Evolutionary conservation across 495 filamentous ascomycete genomes (phyloP), one percentile per base, ranked within the genome.

Genomic region (Aspergillus ellipticus): DNA sequence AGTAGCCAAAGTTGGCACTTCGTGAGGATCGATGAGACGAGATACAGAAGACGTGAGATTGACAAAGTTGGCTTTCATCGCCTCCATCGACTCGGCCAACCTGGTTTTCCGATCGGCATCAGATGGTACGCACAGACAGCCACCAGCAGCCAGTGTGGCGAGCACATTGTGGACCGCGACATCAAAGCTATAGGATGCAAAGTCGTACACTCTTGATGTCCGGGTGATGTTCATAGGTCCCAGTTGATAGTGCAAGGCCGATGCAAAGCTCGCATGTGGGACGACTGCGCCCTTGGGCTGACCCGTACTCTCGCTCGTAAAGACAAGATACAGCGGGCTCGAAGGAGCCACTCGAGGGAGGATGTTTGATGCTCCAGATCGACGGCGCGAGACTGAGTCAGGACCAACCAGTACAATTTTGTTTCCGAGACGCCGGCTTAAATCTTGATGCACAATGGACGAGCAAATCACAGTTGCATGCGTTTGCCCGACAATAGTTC

Each of bases 271-370:
- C 4, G 24, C 33, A 57, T 76, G 74, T 21, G 66, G 59, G 19
- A 68, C 49, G 4, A 73, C 48, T 0, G 62, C 64, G 8, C 69
- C 70, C 45, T 77, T 77, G 22, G 74, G 74, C 39, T 57, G 50
- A 4, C 73, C 74, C 0, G 73, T 74, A 31, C 60, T 66, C 0
- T 73, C 74, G 13, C 66, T 71, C 8, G 70, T 75, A 48, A 72
- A 74, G 15, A 76, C 66, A 2, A 74, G 55, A 53, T 66, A 76
- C 6, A 61, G 62, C 26, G 60, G 52, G 54, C 69, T 67, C 26
- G 47, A 19, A 6, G 51, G 31, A 19, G 22, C 31, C 6, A 57
- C 47, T n/a, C n/a, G n/a, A 52, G 57, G 31, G 19, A 4, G 16
- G 54, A 20, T 8, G 31, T 2, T 33, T 7, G 31, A 8, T 10